Evolutionary conservation across 371 early-diverging fungal species (phyloP).

Genomic region (Conidiobolus incongruus): DNA sequence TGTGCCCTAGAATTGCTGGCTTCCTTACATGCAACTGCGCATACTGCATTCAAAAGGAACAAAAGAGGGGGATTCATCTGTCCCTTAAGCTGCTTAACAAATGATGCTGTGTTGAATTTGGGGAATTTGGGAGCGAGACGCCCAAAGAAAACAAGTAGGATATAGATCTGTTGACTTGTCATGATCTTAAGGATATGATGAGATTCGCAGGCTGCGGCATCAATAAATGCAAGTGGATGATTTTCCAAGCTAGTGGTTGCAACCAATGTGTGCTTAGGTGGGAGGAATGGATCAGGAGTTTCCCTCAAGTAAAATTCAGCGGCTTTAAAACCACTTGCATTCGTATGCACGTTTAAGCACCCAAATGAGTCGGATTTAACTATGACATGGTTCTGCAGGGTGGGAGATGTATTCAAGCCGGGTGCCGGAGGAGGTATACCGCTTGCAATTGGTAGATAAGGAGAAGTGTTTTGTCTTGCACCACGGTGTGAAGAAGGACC

Average conservation of each 20-base stretch:
- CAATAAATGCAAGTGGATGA: not conserved
- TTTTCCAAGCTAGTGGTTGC: not conserved
- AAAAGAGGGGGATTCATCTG: not conserved
- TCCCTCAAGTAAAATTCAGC: not conserved
- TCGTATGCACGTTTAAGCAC: not conserved
- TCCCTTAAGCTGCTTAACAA: not conserved
- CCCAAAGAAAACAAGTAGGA: not conserved
- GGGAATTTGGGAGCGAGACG: not conserved
- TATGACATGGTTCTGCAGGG: not conserved
- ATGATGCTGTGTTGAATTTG: not conserved
- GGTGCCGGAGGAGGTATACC: no score
- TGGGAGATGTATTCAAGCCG: no score
- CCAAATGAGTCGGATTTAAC: constrained; percentile 1
- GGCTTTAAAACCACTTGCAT: not conserved
- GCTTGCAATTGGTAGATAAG: no score
- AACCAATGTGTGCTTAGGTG: not conserved
- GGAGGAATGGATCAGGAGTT: not conserved
- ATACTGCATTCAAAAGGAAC: constrained; percentile 1
- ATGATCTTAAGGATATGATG: not conserved
- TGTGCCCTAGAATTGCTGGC: not conserved
- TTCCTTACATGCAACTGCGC: not conserved
- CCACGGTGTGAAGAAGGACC: not conserved
- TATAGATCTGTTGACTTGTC: constrained; percentile 4
- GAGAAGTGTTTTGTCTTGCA: no score
- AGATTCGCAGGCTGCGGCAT: not conserved